Conservation (phyloP, 2,329 filamentous ascomycete species). For the Alternaria atra region DNA sequence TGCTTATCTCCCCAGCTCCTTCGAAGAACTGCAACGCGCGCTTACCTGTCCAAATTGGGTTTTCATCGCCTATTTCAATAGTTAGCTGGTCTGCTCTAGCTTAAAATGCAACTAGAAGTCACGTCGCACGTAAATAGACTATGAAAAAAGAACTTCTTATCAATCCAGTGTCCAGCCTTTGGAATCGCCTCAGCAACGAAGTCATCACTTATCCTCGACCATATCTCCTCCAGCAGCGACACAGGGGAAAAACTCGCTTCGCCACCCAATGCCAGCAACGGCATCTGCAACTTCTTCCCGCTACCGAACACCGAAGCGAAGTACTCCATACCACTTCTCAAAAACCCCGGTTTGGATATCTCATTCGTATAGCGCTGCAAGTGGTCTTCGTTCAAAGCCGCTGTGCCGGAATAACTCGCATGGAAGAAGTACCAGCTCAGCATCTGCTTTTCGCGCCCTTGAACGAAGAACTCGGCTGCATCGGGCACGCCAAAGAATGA, state of each 20-base stretch:
- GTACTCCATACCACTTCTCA: slow-evolving; percentile 54
- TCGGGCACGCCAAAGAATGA: slow-evolving; percentile 60
- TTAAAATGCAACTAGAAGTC: not conserved
- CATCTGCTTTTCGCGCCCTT: slow-evolving; percentile 54
- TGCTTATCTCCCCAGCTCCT: not conserved
- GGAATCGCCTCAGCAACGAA: not conserved
- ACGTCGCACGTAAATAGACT: not conserved
- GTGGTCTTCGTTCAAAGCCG: slow-evolving; percentile 52
- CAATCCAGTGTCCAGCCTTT: slow-evolving; percentile 5
- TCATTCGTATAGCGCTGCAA: slow-evolving; percentile 52
- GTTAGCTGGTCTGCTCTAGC: not conserved
- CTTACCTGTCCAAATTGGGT: not conserved
- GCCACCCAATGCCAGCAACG: not conserved
- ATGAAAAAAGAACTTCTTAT: not conserved
- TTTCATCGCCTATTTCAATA: not conserved
- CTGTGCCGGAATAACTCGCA: slow-evolving; percentile 53
- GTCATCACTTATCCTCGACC: not conserved
- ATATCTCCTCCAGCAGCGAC: not conserved
- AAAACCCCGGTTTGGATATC: slow-evolving; percentile 43
- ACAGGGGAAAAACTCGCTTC: not conserved
- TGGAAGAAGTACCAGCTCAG: slow-evolving; percentile 60
- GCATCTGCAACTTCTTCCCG: not conserved
- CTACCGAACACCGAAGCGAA: slow-evolving; percentile 32
- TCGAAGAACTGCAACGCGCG: not conserved
- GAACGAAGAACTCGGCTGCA: slow-evolving; percentile 58